Base-by-base conservation (phyloP, 2,329 filamentous ascomycete genomes). In the Fusarium sp. region DNA sequence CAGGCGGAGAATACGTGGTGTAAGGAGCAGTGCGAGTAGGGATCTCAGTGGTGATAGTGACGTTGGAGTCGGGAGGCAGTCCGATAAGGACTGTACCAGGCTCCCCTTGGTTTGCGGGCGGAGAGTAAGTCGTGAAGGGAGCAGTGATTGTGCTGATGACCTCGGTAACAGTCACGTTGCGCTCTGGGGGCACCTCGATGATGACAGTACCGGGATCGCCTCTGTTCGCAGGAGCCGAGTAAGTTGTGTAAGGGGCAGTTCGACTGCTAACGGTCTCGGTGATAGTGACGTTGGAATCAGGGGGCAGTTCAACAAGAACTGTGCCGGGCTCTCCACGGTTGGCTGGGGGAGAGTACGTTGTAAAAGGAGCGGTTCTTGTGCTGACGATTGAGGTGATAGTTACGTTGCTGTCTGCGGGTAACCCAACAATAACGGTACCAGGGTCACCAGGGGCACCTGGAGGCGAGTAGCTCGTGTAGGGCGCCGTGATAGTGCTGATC, bases 151-250 rank as follows among this genome's bases (percentile, higher is more conserved):
- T 45, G 35, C 59, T 51, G 25, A 29, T 32, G 13, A 55, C 49
- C 15, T 55, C 33, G 1, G 60, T 63, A 3, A 63, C 48, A 14
- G 57, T 61, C 9, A 61, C 50, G 14, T 55, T 61, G n/a, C 23
- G 45, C 13, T 44, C 50, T 8, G 56, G 50, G 4, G 57, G 57
- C 3, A 55, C 42, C 21, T 61, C 57, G 6, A 61, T 27, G 8
- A 61, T 25, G 9, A 61, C 10, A 13, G 57, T 61, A 25, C 47
- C 47, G 4, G 47, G 37, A 14, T 49, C 46, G 6, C 33, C 46
- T n/a, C 17, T 27, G n/a, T 25, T 17, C 9, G 32, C 47, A 10
- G 47, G 47, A 4, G 47, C 19, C 6, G 29, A 33, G 10, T 35
- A 42, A 2, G 36, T 42, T 13, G 47, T 49, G 19, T 17, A 35